Evolutionary conservation across 345 rosid species (phyloP).

Genomic region (Linum tenue): DNA sequence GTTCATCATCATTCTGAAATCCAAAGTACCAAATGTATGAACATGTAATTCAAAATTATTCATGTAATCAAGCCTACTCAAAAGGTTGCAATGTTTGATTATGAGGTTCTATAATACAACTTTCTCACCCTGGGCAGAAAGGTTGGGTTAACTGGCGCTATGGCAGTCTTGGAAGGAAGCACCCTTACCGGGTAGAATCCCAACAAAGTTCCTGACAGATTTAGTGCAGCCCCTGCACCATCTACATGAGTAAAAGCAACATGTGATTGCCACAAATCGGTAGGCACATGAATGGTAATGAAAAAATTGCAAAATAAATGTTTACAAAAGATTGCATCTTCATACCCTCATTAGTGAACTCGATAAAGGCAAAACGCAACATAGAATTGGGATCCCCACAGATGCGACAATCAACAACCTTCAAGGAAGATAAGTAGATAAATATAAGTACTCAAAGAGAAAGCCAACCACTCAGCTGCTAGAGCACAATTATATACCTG

Average conservation of each 20-base stretch:
- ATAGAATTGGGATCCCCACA: conserved; percentile 96
- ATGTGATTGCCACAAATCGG: not conserved
- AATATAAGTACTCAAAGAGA: conserved; percentile 11
- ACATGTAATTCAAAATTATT: not conserved
- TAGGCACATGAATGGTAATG: not conserved
- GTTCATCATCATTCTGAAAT: conserved; percentile 73
- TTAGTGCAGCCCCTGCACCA: conserved; percentile 67
- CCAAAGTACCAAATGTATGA: conserved; percentile 14
- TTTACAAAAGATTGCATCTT: not conserved
- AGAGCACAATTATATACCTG: conserved; percentile 41
- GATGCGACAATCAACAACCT: conserved; percentile 96
- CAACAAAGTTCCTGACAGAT: conserved; percentile 72
- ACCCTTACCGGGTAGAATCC: conserved; percentile 88
- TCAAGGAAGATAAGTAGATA: conserved; percentile 6
- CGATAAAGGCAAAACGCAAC: conserved; percentile 86
- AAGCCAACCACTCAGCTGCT: conserved; percentile 4
- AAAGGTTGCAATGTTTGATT: not conserved
- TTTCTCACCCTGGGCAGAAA: conserved; percentile 80
- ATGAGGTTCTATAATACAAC: not conserved
- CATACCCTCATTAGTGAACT: conserved; percentile 86
- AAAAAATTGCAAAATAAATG: not conserved
- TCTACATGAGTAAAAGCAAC: conserved; percentile 32
- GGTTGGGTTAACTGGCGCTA: conserved; percentile 92
- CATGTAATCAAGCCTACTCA: not conserved
- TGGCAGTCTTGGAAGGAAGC: conserved; percentile 90